Evolutionary conservation across 768 basidiomycete species (phyloP), one percentile per base, ranked within the genome.

Genomic region (Lactarius trivialis): DNA sequence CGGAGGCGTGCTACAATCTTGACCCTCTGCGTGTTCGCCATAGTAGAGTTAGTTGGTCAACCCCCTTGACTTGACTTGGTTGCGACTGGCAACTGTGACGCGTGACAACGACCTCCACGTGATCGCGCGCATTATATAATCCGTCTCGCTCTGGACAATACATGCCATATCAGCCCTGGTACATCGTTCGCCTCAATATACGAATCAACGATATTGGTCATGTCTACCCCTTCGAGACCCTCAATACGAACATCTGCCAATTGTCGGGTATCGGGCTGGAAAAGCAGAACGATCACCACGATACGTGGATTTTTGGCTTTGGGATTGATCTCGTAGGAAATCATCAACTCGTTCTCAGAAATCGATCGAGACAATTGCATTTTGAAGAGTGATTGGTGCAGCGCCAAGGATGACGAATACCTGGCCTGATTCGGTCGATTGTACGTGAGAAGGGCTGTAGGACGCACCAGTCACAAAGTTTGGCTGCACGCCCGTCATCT

Each of bases 281-380:
- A 91, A 41, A 89, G 78, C 0, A 91, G 74, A 0, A 76, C 79
- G 59, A 91, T 78, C 0, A 76, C 78, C 7, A 89, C 66, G 12
- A 72, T 73, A 14, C 68, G 73, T 3, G 74, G 56, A 7, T 55
- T 69, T 15, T 70, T 68, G 9, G 70, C 67, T n/a, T 70, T 70
- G 37, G 69, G 51, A 41, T 75, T 70, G 56, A 89, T 69, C 51
- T 69, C 72, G 71, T 93, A 94, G 9, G 81, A 82, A 49, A 94
- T 76, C 32, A 83, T 81, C 30, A 93, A 77, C 70, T 92, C 89
- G 72, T 92, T 91, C 61, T 91, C 89, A 1, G 90, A 85, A 30
- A 78, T 79, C 1, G 81, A 75, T 32, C 82, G 77, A 5, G 81
- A 82, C 11, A 83, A 81, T 58, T 81, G 75, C 65, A 93, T 79